Conservation (phyloP, 139 green algal species). For the Zygnema circumcarinatum region DNA sequence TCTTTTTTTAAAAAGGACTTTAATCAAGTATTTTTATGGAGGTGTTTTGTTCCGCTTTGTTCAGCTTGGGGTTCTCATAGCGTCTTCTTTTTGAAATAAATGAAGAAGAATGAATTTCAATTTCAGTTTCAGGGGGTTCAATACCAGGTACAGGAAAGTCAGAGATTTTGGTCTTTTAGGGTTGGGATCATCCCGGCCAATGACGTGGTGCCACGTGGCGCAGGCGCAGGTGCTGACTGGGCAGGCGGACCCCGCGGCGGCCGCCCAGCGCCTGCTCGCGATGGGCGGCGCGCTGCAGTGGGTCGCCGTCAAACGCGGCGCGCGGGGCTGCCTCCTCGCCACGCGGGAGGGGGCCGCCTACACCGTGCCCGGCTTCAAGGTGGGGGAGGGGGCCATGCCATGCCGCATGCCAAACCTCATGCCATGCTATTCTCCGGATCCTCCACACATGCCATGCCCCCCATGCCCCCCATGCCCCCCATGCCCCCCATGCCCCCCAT, state of each 20-base stretch:
- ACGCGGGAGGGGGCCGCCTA: constrained; percentile 29
- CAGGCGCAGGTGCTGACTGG: constrained; percentile 76
- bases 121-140: no score
- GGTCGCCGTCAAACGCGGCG: constrained; percentile 85
- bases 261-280: constrained; percentile 71
- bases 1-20: no score
- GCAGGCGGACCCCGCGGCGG: constrained; percentile 65
- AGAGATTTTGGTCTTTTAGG: constrained; percentile 5
- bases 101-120: no score
- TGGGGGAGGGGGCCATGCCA: background rate
- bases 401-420: background rate
- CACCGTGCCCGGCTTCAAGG: constrained; percentile 31
- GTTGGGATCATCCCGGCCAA: background rate
- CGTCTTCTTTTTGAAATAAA: no score
- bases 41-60: no score
- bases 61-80: no score
- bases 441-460: background rate
- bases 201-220: background rate
- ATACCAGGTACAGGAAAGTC: no score
- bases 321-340: constrained; percentile 70
- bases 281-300: constrained; percentile 64
- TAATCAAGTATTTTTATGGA: no score
- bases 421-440: background rate
- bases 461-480: background rate
- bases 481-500: background rate